Evolutionary conservation across 2,329 filamentous ascomycete genomes (phyloP).

Genomic region (Monilinia laxa): DNA sequence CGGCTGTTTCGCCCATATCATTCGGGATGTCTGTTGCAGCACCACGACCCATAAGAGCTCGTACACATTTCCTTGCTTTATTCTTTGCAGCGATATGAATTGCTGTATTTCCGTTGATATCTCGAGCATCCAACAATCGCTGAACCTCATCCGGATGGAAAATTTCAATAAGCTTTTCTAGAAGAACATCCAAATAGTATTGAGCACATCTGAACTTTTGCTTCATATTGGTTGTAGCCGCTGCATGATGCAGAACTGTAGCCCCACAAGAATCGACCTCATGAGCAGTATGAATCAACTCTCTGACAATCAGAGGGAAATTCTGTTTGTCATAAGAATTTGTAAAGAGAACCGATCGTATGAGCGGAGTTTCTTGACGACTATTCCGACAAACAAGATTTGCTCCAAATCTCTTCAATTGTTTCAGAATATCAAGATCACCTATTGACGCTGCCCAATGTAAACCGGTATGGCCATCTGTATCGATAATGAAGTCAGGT

Average conservation of each 20-base stretch:
- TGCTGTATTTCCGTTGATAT: conserved; percentile 87
- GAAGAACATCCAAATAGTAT: conserved; percentile 89
- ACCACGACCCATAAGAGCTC: conserved; percentile 74
- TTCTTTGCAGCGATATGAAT: conserved; percentile 72
- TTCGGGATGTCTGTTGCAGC: conserved; percentile 83
- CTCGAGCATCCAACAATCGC: conserved; percentile 75
- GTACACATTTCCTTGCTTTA: conserved; percentile 85
- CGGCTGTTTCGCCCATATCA: conserved; percentile 75
- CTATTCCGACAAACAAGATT: conserved; percentile 68
- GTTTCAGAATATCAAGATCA: conserved; percentile 85
- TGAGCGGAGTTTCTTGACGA: conserved; percentile 84
- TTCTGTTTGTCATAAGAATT: conserved; percentile 95
- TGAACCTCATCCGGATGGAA: conserved; percentile 76
- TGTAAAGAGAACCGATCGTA: conserved; percentile 92
- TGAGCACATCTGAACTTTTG: conserved; percentile 85
- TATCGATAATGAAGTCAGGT: conserved; percentile 89
- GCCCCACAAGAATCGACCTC: conserved; percentile 76
- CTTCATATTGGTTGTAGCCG: conserved; percentile 77
- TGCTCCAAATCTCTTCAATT: conserved; percentile 79
- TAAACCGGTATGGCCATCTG: conserved; percentile 86
- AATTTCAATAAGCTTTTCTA: conserved; percentile 81
- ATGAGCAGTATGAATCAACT: conserved; percentile 79
- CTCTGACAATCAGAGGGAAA: conserved; percentile 79
- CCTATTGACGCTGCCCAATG: conserved; percentile 99
- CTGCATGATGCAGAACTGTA: conserved; percentile 93